These are phyloP conservation scores for Ceratobasidium sp. DNA, from an alignment of 1,284 basidiomycete species.

Conservation along the genomic window DNA sequence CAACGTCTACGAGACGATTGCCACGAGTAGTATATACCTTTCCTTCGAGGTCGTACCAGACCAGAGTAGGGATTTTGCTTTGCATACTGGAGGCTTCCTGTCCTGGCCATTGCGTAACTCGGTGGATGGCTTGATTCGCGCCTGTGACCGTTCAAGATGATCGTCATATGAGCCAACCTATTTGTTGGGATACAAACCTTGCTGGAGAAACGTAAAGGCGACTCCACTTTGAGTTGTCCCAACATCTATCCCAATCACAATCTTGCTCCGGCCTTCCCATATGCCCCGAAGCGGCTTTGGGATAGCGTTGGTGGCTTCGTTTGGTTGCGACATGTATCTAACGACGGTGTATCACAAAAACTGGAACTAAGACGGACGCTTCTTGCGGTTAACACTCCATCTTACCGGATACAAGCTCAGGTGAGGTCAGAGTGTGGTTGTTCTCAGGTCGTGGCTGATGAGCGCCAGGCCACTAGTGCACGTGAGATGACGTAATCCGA, in stretches of 20 bases:
- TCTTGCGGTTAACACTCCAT: not conserved
- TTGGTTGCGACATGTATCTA: not conserved
- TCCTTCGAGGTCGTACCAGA: conserved; percentile 18
- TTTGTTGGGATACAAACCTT: not conserved
- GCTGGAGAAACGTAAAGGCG: conserved; percentile 22
- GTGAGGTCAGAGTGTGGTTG: not conserved
- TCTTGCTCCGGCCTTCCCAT: conserved; percentile 33
- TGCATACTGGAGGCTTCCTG: conserved; percentile 1
- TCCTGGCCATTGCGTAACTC: conserved; percentile 27
- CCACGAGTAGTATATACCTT: not conserved
- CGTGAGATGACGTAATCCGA: not conserved
- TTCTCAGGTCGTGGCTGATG: not conserved
- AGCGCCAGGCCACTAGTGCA: not conserved
- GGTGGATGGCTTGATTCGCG: not conserved
- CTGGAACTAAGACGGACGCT: not conserved
- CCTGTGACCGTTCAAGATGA: not conserved
- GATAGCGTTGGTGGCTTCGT: not conserved
- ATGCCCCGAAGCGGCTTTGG: conserved; percentile 11
- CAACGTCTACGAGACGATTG: not conserved
- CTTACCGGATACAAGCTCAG: not conserved
- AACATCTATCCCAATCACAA: conserved; percentile 42
- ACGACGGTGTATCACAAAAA: not conserved
- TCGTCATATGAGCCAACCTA: not conserved
- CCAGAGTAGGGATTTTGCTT: conserved; percentile 14
- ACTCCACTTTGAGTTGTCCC: conserved; percentile 38